Evolutionary conservation across 2,329 filamentous ascomycete species (phyloP).

Genomic region (Amauroascus verrucosus): DNA sequence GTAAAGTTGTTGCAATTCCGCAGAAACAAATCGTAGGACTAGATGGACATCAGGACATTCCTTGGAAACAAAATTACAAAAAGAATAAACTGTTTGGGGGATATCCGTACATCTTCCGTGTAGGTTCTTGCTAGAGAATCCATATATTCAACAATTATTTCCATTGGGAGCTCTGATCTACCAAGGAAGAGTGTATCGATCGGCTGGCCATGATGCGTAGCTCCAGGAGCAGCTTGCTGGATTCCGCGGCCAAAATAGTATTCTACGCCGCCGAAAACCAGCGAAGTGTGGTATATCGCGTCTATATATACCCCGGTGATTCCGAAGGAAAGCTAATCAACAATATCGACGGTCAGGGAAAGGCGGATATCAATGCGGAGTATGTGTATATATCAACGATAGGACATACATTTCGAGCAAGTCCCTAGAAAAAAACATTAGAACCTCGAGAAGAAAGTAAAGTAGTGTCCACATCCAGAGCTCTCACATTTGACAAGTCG

Average conservation of each 20-base stretch:
- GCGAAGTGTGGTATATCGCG: constrained; percentile 88
- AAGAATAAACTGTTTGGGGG: background rate
- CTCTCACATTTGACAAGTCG: constrained; percentile 53
- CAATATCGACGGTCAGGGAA: background rate
- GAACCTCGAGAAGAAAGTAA: background rate
- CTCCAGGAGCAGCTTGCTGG: constrained; percentile 67
- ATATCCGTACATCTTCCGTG: constrained; percentile 56
- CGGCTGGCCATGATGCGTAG: constrained; percentile 76
- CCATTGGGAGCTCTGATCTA: constrained; percentile 63
- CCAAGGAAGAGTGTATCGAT: constrained; percentile 68
- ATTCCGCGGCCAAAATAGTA: constrained; percentile 87
- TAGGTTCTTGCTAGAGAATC: constrained; percentile 75
- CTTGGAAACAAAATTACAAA: background rate
- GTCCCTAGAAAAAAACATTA: constrained; percentile 34
- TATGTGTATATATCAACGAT: background rate
- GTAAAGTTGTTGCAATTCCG: constrained; percentile 99
- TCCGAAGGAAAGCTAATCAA: constrained; percentile 43
- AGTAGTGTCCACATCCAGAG: background rate
- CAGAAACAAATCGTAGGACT: constrained; percentile 77
- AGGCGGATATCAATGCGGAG: background rate
- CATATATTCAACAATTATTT: constrained; percentile 77
- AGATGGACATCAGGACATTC: background rate
- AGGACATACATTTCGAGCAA: constrained; percentile 42
- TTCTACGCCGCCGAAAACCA: constrained; percentile 74
- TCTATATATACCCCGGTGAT: constrained; percentile 65